Conservation (phyloP, 495 filamentous ascomycete genomes). For the Extremus antarcticus region DNA sequence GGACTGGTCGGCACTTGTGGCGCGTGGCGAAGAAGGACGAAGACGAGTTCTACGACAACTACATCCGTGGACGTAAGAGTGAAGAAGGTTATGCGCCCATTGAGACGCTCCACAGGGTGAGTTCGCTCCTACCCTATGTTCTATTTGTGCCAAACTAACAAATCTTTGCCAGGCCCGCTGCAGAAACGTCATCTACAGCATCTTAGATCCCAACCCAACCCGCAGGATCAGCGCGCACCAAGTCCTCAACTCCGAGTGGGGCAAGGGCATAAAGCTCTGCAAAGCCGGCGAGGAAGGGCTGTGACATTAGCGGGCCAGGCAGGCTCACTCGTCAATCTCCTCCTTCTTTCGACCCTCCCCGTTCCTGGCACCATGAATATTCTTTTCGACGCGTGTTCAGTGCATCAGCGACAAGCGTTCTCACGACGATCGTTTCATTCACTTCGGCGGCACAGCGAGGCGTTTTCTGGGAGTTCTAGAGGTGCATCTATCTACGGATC, state of each 20-base stretch:
- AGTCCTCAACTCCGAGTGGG: constrained; percentile 97
- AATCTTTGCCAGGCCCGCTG: constrained; percentile 66
- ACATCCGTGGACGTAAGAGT: constrained; percentile 80
- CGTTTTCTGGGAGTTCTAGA: too few species aligned
- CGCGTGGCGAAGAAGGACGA: constrained; percentile 89
- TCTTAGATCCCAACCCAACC: constrained; percentile 85
- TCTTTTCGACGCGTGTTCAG: too few species aligned
- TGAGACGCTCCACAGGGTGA: constrained; percentile 87
- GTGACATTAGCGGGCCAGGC: constrained; percentile 27
- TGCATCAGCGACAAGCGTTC: too few species aligned
- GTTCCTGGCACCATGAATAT: too few species aligned
- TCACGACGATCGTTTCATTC: too few species aligned
- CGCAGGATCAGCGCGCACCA: constrained; percentile 92
- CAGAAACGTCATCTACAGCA: constrained; percentile 97
- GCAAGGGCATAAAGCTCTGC: constrained; percentile 90
- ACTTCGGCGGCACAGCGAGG: too few species aligned
- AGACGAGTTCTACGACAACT: constrained; percentile 92
- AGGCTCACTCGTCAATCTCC: background rate
- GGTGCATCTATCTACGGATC: too few species aligned
- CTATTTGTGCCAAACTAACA: constrained; percentile 28
- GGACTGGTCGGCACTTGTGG: constrained; percentile 92
- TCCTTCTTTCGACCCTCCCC: too few species aligned
- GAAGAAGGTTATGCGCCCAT: constrained; percentile 95
- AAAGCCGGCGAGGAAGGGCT: constrained; percentile 90
- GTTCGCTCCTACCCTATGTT: constrained; percentile 25